Conservation (phyloP, 169 alveolate species). For the Babesia bigemina region DNA sequence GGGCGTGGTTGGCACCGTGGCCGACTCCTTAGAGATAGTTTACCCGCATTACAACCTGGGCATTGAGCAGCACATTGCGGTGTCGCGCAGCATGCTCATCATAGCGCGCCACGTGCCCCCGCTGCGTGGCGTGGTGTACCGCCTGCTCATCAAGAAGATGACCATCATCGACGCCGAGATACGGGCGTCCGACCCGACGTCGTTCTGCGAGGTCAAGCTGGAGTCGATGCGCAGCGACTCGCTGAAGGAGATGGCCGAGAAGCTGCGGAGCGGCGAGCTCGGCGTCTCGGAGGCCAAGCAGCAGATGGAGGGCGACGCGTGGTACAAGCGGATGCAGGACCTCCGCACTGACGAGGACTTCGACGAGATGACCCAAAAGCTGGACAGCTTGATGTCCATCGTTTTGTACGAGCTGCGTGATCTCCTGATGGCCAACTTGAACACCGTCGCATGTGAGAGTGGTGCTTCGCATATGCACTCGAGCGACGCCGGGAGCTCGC, state of each 20-base stretch:
- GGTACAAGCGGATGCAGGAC: conserved; percentile 59
- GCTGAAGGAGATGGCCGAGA: conserved; percentile 34
- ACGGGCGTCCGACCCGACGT: conserved; percentile 33
- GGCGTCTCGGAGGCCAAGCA: conserved; percentile 24
- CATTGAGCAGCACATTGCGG: conserved; percentile 54
- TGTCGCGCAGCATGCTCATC: conserved; percentile 33
- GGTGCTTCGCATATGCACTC: background rate
- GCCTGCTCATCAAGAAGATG: conserved; percentile 49
- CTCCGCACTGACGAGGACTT: conserved; percentile 73
- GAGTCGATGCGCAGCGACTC: conserved; percentile 27
- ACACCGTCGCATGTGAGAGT: background rate
- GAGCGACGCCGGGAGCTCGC: background rate
- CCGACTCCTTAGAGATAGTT: conserved; percentile 34
- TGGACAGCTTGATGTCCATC: conserved; percentile 62
- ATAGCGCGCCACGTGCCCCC: conserved; percentile 22
- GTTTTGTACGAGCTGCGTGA: conserved; percentile 26
- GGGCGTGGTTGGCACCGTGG: conserved; percentile 23
- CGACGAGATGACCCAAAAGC: conserved; percentile 71
- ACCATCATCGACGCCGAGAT: conserved; percentile 69
- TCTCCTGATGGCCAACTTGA: conserved; percentile 2
- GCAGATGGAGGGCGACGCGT: conserved; percentile 45
- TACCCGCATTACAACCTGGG: conserved; percentile 65
- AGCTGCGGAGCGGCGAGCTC: conserved; percentile 39
- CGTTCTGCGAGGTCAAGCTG: conserved; percentile 40
- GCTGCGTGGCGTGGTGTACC: conserved; percentile 30